Evolutionary conservation across 495 filamentous ascomycete genomes (phyloP), one percentile per base, ranked within the genome.

Genomic region (Penicillium coffeae): DNA sequence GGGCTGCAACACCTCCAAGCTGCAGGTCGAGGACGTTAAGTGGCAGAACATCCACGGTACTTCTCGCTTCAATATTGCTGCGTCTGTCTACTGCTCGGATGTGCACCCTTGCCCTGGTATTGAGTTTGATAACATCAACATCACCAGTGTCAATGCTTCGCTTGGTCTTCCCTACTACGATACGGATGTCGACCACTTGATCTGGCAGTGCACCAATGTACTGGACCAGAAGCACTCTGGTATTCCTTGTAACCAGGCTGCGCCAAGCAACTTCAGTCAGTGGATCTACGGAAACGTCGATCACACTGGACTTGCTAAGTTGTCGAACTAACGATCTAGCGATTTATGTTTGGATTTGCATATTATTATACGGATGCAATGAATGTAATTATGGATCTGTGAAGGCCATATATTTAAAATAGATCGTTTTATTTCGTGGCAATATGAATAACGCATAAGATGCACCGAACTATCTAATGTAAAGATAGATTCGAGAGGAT

Each of bases 11-110:
- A 61, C 57, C 20, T 75, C 68, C 15, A 72, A 66, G 35, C 54
- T 80, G 22, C 60, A 71, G 42, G 73, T 78, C 51, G 54, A 60
- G 19, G 68, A 79, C 52, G 65, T 83, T 35, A 68, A 60, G 27
- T 83, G 76, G 75, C 61, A 73, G 45, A 80, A 83, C 54, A 74
- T 81, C 44, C 72, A 66, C 1, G 79, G 78, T 12, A 82, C 78
- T 8, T 66, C 67, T n/a, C 60, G 69, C 15, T 80, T 74, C 57
- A 80, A 81, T 53, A 72, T 79, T 18, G 78, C 71, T 5, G 66
- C 71, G 6, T 78, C 71, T 8, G 75, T 82, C 15, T 74, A 81
- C 57, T 81, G 76, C 56, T 67, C 63, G 13, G 54, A 62, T 25
- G 52, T 60, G 2, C 67, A 64, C 14, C 77, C 74, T 2, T 80